phyloP scores from a whole-genome alignment of 1,284 basidiomycete genomes.

The Stygiomarasmius scandens region DNA sequence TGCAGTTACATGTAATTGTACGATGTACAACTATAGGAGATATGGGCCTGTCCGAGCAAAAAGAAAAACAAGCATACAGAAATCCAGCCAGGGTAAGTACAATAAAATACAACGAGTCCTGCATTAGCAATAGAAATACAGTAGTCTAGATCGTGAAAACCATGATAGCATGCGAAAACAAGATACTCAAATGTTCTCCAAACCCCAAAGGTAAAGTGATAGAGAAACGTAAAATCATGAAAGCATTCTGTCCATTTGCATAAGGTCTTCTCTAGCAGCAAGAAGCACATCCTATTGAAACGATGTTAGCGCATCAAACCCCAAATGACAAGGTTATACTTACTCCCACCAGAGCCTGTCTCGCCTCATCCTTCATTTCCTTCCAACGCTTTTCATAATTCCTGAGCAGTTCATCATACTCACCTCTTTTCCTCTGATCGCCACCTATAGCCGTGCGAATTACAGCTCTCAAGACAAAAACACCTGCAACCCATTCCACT shows the following conservation, averaged over 20 bases:
- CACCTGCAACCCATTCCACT: constrained; percentile 65
- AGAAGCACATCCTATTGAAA: constrained; percentile 44
- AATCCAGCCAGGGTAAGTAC: too few species aligned
- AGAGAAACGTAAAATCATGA: constrained; percentile 1
- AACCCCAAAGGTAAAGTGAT: background rate
- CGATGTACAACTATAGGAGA: too few species aligned
- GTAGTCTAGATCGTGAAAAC: background rate
- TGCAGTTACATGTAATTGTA: too few species aligned
- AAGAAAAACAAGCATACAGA: too few species aligned
- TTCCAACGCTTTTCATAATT: constrained; percentile 63
- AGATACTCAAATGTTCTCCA: background rate
- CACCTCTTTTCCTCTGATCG: constrained; percentile 43
- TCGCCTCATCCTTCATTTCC: constrained; percentile 62
- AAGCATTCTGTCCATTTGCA: constrained; percentile 27
- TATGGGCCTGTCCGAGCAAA: too few species aligned
- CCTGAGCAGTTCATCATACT: constrained; percentile 52
- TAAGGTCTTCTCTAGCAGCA: constrained; percentile 47
- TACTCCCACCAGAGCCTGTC: constrained; percentile 59
- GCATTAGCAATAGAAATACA: background rate
- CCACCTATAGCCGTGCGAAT: constrained; percentile 51
- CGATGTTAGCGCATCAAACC: background rate
- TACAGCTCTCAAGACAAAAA: constrained; percentile 53
- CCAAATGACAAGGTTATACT: constrained; percentile 19
- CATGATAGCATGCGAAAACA: background rate
- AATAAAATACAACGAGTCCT: too few species aligned